Evolutionary conservation across 2,329 filamentous ascomycete genomes (phyloP), one percentile per base, ranked within the genome.

Genomic region (Fusarium hostae): DNA sequence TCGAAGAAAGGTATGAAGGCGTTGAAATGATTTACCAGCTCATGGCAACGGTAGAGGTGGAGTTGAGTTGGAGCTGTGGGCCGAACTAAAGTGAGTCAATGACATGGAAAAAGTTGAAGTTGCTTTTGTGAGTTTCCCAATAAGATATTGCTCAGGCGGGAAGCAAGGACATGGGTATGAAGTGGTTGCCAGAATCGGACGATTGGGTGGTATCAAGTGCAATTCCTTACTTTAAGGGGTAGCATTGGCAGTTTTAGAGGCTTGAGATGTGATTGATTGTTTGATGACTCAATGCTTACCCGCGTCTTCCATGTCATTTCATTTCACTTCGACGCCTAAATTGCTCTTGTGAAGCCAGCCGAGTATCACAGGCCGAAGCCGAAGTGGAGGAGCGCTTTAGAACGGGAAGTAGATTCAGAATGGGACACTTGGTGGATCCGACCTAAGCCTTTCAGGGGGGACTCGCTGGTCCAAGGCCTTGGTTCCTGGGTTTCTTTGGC

Each of bases 141-240:
- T 67, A 54, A 51, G 47, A 51, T 20, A 28, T 40, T 26, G 32
- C 41, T 40, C 32, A 59, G 57, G 51, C 62, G 70, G 68, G 65
- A 70, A 77, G 58, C 75, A 77, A 68, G 75, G 75, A 75, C 72
- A 75, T 70, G 75, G 73, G 72, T 72, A 43, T 43, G 54, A 67
- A 52, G 39, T 43, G 32, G 41, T 65, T 62, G 44, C 70, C 70
- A 37, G 40, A 66, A 68, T 45, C 50, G 63, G 68, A 20, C 32
- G 47, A 68, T 35, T 55, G 30, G 48, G 66, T 63, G 63, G 61
- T 45, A 65, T 61, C 24, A 59, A 68, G 40, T 62, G 56, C 45
- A 60, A 55, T 62, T 59, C 66, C 64, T 55, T 70, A 34, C 70
- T 57, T 67, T 55, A 54, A 54, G 56, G 65, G 52, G 57, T 24